Evolutionary conservation across 1,284 basidiomycete species (phyloP), one percentile per base, ranked within the genome.

Genomic region (Papiliotrema fonsecae): DNA sequence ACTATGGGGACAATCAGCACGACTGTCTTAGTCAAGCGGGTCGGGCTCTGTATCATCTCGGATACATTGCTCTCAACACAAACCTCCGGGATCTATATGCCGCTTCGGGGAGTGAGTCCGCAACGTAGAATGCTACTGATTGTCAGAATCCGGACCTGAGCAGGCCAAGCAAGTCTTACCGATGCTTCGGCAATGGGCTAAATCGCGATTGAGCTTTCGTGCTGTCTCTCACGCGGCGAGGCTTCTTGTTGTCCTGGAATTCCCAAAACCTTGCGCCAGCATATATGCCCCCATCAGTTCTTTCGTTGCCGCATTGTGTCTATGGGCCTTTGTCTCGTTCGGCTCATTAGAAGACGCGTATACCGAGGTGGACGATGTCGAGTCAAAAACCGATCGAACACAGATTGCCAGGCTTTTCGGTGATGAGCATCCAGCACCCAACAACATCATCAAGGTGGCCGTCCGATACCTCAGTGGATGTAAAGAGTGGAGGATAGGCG

Each of bases 401-500:
- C 9, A 42, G 25, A 11, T 28, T 26, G 6, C 7, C 28, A 14
- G 27, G 25, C 18, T 31, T 16, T 27, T 18, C 13, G 40, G 27
- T 11, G 25, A 30, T 16, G 40, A 16, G 11, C 26, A 26, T 16
- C 24, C 40, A 18, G 25, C 26, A n/a, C 21, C 40, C 10, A 7
- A 4, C 16, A 14, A 18, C 11, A 42, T 42, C 13, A 18, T 44
- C n/a, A 32, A 31, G 30, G 40, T 40, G 3, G 60, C 55, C 4
- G 50, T 55, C 14, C 47, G 52, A 32, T 52, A 54, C 41, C 50
- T 61, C 27, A 49, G 55, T 43, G 51, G 55, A 36, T 48, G 51
- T 22, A 51, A 45, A 49, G 54, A 55, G 16, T 61, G 60, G 60
- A 44, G 58, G 26, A 51, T 61, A 5, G 51, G 51, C 7, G 51